These are phyloP conservation scores for Acacia confusa DNA, from an alignment of 306 rosid genomes.

Conservation along the genomic window DNA sequence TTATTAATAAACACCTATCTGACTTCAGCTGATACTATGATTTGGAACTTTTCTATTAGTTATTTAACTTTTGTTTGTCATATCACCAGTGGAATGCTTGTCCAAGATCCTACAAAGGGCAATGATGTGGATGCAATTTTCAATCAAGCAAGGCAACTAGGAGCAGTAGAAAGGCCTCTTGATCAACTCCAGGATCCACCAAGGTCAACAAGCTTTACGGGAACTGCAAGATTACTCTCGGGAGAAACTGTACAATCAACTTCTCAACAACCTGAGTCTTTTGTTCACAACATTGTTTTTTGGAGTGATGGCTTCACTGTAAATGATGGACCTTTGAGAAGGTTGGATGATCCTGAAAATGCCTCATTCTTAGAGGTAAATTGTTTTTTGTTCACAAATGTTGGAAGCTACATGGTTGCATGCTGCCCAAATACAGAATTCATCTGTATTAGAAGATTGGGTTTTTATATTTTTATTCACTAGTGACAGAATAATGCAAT, in stretches of 20 bases:
- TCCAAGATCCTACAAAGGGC: slow-evolving; percentile 91
- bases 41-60: background rate
- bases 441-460: slow-evolving; percentile 8
- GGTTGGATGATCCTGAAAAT: slow-evolving; percentile 95
- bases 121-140: slow-evolving; percentile 87
- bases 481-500: slow-evolving; percentile 22
- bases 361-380: slow-evolving; percentile 88
- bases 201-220: slow-evolving; percentile 83
- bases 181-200: slow-evolving; percentile 72
- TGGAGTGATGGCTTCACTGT: slow-evolving; percentile 92
- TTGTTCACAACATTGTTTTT: slow-evolving; percentile 87
- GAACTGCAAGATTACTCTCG: slow-evolving; percentile 85
- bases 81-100: slow-evolving; percentile 93
- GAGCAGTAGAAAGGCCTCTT: slow-evolving; percentile 84
- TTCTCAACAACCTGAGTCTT: slow-evolving; percentile 78
- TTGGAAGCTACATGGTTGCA: slow-evolving; percentile 6
- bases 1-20: background rate
- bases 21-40: slow-evolving; percentile 8
- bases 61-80: slow-evolving; percentile 29
- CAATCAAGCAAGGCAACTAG: slow-evolving; percentile 83
- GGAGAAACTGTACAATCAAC: slow-evolving; percentile 74
- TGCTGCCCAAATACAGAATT: background rate
- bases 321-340: slow-evolving; percentile 92
- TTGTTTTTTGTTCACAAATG: background rate
- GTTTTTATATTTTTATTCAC: slow-evolving; percentile 9